Conservation (phyloP, 176 grass and related monocot species). For the Ensete glaucum region DNA sequence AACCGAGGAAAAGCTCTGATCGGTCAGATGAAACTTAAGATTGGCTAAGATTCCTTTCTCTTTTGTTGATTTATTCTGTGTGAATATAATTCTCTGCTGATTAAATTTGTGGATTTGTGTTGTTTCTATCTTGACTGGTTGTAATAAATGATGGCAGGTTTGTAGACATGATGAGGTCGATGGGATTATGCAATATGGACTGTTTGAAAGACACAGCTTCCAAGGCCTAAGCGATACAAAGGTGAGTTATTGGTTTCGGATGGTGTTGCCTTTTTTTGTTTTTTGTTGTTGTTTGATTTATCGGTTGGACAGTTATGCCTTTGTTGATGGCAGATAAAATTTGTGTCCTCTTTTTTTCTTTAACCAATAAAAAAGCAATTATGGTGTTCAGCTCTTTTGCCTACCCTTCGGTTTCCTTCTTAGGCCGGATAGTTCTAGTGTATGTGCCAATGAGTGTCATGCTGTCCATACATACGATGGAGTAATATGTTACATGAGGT, state of each 20-base stretch:
- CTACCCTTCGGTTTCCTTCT: background rate
- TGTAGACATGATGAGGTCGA: conserved; percentile 73
- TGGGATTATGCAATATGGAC: conserved; percentile 70
- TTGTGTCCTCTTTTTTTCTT: background rate
- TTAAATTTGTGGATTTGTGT: background rate
- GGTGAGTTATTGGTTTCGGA: conserved; percentile 13
- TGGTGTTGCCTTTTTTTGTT: conserved; percentile 1
- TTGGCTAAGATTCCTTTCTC: conserved; percentile 8
- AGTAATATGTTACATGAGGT: background rate
- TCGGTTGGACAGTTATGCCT: conserved; percentile 1
- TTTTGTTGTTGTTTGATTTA: no score
- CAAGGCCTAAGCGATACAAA: conserved; percentile 23
- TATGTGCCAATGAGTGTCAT: background rate
- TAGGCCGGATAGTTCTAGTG: background rate
- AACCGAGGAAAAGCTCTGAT: conserved; percentile 93
- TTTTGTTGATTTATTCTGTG: conserved; percentile 3
- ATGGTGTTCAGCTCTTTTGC: background rate
- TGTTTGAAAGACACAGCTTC: conserved; percentile 74
- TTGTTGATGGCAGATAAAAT: conserved; percentile 2
- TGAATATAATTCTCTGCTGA: background rate
- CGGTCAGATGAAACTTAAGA: conserved; percentile 34
- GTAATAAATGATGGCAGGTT: conserved; percentile 38
- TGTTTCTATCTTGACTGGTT: conserved; percentile 13
- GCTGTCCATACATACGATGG: background rate
- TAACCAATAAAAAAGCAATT: conserved; percentile 7